Base-by-base conservation (phyloP, 2,329 filamentous ascomycete species). In the Phyllosticta ampelicida region DNA sequence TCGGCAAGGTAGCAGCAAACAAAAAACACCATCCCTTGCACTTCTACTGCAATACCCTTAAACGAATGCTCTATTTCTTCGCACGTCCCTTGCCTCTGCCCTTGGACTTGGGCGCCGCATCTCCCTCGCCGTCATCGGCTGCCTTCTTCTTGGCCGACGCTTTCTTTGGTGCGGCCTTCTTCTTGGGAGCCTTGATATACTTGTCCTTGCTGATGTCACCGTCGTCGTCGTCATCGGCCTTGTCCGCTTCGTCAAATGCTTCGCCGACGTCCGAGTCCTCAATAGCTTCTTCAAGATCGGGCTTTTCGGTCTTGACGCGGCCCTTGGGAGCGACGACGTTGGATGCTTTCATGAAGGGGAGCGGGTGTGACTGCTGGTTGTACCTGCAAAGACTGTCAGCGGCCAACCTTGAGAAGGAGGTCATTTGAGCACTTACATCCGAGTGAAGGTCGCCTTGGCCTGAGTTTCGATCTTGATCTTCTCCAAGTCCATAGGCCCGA, bases 331-430 rank as follows among this genome's bases (percentile, higher is more conserved):
- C 87, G 9, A 83, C 71, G 16, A 94, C 81, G 62, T 80, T 89
- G 65, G 83, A 90, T 1, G 91, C 89, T 74, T 96, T 97, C 84
- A 97, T 96, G 74, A 96, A 99, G 1, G 94, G 91, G 55, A 99
- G 75, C 0, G 92, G 92, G 65, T 99, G 94, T 18, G 85, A 86
- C 74, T 86, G 86, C 60, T 80, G 74, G 65, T 99, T 99, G 71
- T 99, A 94, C 57, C 88, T 92, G 56, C 9, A 36, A 11, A 59
- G 52, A 54, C 49, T 56, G n/a, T 26, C 53, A 50, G 66, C 59
- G 67, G 63, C 51, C 30, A 44, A 13, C 13, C 8, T 52, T 5
- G 11, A 18, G 49, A 28, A 13, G 23, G 49, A 28, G n/a, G 23
- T 53, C 29, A 50, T 16, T 26, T 13, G 44, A 51, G 51, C 20